Evolutionary conservation across 1,139 yeast genomes (phyloP), one percentile per base, ranked within the genome.

Genomic region (Suhomyces terraborum): DNA sequence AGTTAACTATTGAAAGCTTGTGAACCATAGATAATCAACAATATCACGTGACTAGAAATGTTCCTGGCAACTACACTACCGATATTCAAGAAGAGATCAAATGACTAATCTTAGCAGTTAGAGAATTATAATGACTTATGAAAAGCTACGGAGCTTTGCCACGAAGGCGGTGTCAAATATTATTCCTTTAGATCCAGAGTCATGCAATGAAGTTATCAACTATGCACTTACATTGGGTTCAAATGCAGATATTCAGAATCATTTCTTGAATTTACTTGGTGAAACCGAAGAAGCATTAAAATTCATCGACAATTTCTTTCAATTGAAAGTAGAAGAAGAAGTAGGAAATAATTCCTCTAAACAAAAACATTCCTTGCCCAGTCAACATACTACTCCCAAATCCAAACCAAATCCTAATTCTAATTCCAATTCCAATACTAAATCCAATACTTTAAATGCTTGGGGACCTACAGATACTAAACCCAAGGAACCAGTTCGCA

Each of bases 201-300:
- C 59, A 6, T 53, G 58, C 25, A 31, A 34, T 12, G 52, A 79
- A 50, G 69, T 79, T 64, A 62, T 79, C 4, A 73, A 72, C 8
- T 77, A 77, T 50, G 73, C 80, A 0, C 54, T 73, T 10, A 55
- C 66, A 3, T 60, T 78, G 13, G 65, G 66, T 5, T 52, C 69
- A 0, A 71, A 77, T 36, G 62, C 66, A 3, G 77, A 69, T 13
- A 65, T 77, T 12, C 66, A 66, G 21, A 64, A 63, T 23, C 81
- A 80, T 55, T 77, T 80, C 51, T 52, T 73, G 17, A 75, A 77
- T 38, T 56, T 80, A 14, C 55, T 80, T 16, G 85, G 85, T 3
- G 79, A 79, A 42, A 68, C 79, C 12, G 74, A 73, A 12, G 73
- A 65, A 10, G 61, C 79, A 1, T 52, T 69, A 21, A 54, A 59